These are phyloP conservation scores for Cercospora beticola DNA, from an alignment of 2,329 filamentous ascomycete species.

Conservation along the genomic window DNA sequence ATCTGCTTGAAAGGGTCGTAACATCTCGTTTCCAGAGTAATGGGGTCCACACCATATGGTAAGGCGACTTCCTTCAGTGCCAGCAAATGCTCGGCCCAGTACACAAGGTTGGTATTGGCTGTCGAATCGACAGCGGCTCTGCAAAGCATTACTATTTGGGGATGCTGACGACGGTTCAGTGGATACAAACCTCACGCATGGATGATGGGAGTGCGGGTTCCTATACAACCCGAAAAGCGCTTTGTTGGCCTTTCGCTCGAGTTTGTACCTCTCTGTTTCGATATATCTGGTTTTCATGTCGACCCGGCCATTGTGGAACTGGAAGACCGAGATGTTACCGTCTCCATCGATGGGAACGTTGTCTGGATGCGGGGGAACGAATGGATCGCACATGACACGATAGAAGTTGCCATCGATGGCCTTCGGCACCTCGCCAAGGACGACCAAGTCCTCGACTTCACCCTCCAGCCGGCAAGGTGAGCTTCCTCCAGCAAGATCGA, in stretches of 20 bases:
- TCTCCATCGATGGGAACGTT: conserved; percentile 53
- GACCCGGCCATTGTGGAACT: conserved; percentile 44
- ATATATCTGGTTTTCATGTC: conserved; percentile 47
- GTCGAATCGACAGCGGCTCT: conserved; percentile 51
- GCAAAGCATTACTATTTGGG: neutral
- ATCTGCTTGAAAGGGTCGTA: conserved; percentile 43
- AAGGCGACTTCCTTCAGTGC: conserved; percentile 52
- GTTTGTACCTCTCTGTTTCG: conserved; percentile 45
- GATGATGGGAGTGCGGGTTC: conserved; percentile 55
- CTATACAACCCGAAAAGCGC: conserved; percentile 57
- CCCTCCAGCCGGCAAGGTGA: conserved; percentile 44
- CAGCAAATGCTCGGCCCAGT: conserved; percentile 56
- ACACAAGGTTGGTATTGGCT: conserved; percentile 60
- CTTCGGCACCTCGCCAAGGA: conserved; percentile 34
- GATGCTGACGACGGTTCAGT: conserved; percentile 7
- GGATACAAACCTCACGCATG: conserved; percentile 7
- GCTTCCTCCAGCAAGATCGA: conserved; percentile 26
- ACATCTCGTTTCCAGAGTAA: conserved; percentile 43
- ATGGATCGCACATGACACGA: conserved; percentile 55
- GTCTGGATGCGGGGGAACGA: conserved; percentile 57
- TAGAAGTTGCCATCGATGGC: conserved; percentile 40
- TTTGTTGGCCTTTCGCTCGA: conserved; percentile 41
- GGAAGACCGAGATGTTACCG: conserved; percentile 46
- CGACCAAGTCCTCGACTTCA: conserved; percentile 38
- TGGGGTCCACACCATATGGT: conserved; percentile 43